Evolutionary conservation across 805 yeast species (phyloP), one percentile per base, ranked within the genome.

Genomic region (Ogataea pignaliae): DNA sequence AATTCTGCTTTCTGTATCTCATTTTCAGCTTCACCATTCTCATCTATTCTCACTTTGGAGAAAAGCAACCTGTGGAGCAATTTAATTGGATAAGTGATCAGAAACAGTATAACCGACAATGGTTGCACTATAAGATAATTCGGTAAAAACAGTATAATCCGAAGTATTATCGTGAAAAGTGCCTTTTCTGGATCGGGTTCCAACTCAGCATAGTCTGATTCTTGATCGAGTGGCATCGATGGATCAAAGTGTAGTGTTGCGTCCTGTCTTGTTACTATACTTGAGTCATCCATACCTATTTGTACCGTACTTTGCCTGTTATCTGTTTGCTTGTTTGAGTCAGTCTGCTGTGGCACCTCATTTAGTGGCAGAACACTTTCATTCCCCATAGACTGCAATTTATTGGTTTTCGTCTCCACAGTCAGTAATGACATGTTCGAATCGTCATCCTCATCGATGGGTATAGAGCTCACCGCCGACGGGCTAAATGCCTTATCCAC

Each of bases 41-140:
- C 26, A 21, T 21, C 26, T 7, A 21, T 21, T 21, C 7, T 21
- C 26, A 21, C 26, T 21, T 21, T 21, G 26, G 7, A 21, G 12
- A 41, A 41, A 4, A 46, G 1, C 2, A 46, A 9, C 3, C 15
- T 11, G 31, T 49, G 57, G 28, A 78, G 55, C 14, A 76, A 54
- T 44, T 71, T 66, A 47, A 81, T 62, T 0, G 90, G 90, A 54
- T 73, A 78, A 2, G 81, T 71, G 6, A 77, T 44, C n/a, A 82
- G 47, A 40, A 65, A 69, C 76, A 85, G 72, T 1, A 73, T 36
- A 39, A 73, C 66, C 4, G 64, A 47, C 13, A 78, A 44, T 2
- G 90, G 89, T 44, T 71, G 72, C n/a, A 76, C 48, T 4, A 83
- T 49, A 7, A 82, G 41, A 34, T 71, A 52, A 47, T 75, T 72